Evolutionary conservation across 352 stramenopile species (phyloP).

Genomic region (Globisporangium echinulatum): DNA sequence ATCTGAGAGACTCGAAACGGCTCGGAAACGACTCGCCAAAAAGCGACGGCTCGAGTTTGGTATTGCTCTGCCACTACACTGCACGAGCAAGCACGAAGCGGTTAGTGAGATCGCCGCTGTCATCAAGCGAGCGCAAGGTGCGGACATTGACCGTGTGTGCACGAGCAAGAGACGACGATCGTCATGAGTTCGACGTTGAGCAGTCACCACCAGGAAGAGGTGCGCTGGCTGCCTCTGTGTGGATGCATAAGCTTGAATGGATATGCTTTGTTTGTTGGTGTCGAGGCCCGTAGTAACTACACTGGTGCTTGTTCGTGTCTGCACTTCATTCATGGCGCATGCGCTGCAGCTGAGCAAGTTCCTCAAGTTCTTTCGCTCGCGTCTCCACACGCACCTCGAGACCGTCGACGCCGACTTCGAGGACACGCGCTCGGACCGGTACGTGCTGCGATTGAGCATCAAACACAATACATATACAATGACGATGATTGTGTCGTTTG

Average conservation of each 20-base stretch:
- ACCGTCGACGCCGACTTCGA: conserved; percentile 83
- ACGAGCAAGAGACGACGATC: not conserved
- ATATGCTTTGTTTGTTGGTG: too few species aligned
- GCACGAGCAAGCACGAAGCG: too few species aligned
- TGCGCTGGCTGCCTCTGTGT: conserved; percentile 7
- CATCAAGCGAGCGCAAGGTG: too few species aligned
- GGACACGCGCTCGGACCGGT: conserved; percentile 73
- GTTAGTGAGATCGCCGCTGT: too few species aligned
- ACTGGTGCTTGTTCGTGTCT: not conserved
- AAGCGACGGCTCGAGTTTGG: too few species aligned
- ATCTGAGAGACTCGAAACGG: too few species aligned
- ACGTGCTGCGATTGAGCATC: not conserved
- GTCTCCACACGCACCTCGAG: conserved; percentile 65
- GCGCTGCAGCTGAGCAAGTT: conserved; percentile 56
- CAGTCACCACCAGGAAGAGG: conserved; percentile 63
- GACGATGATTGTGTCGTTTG: not conserved
- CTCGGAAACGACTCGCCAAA: too few species aligned
- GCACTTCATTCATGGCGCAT: not conserved
- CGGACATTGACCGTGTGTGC: too few species aligned
- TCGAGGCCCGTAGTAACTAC: not conserved
- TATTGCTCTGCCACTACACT: too few species aligned
- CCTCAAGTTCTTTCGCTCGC: conserved; percentile 83
- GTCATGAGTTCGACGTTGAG: conserved; percentile 22
- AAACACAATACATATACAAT: too few species aligned
- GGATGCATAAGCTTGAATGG: too few species aligned